A percentile compares a stretch with the other conserved stretches of the same genome.
Evolutionary conservation across 768 basidiomycete genomes (phyloP).

Genomic region (Lentinula guzmanii): DNA sequence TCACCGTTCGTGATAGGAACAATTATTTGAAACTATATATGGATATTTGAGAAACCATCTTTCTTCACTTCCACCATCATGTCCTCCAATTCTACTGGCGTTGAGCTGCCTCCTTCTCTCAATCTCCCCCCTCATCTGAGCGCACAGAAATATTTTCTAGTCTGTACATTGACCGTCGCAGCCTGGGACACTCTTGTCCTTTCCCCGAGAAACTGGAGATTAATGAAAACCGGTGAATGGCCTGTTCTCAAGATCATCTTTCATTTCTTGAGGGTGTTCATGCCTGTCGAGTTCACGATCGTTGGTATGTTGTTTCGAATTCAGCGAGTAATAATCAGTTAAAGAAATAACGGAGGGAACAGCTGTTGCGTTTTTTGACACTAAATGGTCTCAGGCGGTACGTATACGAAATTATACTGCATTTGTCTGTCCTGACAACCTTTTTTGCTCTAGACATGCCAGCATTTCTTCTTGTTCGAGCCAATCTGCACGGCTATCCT

Average conservation of each 20-base stretch:
- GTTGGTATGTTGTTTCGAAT: conserved; percentile 42
- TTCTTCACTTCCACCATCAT: conserved; percentile 19
- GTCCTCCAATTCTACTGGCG: conserved; percentile 20
- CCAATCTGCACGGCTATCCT: conserved; percentile 81
- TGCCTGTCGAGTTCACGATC: conserved; percentile 74
- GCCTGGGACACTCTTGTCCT: conserved; percentile 89
- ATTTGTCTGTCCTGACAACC: conserved; percentile 4
- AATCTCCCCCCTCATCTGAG: conserved; percentile 71
- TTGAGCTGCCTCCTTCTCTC: conserved; percentile 57
- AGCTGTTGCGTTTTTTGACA: conserved; percentile 85
- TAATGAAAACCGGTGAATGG: conserved; percentile 62
- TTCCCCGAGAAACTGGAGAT: conserved; percentile 71
- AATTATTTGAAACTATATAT: not conserved
- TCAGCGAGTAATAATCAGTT: not conserved
- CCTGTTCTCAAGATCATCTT: conserved; percentile 73
- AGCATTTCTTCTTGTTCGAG: conserved; percentile 76
- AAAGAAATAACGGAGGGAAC: not conserved
- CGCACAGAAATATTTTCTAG: conserved; percentile 86
- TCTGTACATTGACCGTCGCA: conserved; percentile 84
- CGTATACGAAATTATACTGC: conserved; percentile 13
- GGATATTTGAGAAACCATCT: not conserved
- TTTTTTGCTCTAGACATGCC: conserved; percentile 43
- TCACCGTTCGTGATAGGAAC: not conserved
- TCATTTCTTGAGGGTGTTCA: conserved; percentile 68
- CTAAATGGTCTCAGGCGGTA: conserved; percentile 53